Percentiles rank a stretch among this genome's conserved stretches.
phyloP scores from a whole-genome alignment of 2,329 filamentous ascomycete genomes.

The Botrytis tulipae region DNA sequence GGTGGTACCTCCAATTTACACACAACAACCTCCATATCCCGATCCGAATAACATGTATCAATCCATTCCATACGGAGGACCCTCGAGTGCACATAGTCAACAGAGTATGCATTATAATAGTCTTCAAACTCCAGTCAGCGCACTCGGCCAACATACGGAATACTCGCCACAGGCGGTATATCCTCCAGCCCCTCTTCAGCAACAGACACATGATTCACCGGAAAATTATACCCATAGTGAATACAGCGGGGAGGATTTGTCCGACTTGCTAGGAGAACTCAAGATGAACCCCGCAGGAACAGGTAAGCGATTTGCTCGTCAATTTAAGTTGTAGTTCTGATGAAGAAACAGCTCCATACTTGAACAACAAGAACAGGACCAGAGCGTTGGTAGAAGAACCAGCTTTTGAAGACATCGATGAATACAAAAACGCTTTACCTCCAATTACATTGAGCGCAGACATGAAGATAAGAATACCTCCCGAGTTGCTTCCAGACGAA shows the following conservation, averaged over 20 bases:
- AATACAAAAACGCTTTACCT: constrained; percentile 70
- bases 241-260: constrained; percentile 65
- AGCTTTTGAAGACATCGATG: constrained; percentile 67
- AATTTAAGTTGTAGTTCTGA: constrained; percentile 21
- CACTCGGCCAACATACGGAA: constrained; percentile 51
- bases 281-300: constrained; percentile 85
- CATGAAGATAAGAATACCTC: constrained; percentile 80
- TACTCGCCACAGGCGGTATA: constrained; percentile 53
- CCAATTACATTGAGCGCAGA: constrained; percentile 66
- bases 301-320: constrained; percentile 54
- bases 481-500: constrained; percentile 88
- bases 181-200: constrained; percentile 49
- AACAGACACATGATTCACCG: constrained; percentile 42
- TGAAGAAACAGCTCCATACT: constrained; percentile 67
- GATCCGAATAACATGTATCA: constrained; percentile 43
- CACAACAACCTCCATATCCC: constrained; percentile 49
- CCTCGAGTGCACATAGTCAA: constrained; percentile 46
- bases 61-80: constrained; percentile 40
- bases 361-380: constrained; percentile 58
- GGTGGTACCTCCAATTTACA: constrained; percentile 45
- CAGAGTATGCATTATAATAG: constrained; percentile 54
- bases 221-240: constrained; percentile 59
- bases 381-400: constrained; percentile 57
- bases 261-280: constrained; percentile 79
- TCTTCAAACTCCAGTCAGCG: constrained; percentile 49